These are phyloP conservation scores for Astragalus membranaceus DNA, from an alignment of 306 rosid genomes.

Conservation along the genomic window DNA sequence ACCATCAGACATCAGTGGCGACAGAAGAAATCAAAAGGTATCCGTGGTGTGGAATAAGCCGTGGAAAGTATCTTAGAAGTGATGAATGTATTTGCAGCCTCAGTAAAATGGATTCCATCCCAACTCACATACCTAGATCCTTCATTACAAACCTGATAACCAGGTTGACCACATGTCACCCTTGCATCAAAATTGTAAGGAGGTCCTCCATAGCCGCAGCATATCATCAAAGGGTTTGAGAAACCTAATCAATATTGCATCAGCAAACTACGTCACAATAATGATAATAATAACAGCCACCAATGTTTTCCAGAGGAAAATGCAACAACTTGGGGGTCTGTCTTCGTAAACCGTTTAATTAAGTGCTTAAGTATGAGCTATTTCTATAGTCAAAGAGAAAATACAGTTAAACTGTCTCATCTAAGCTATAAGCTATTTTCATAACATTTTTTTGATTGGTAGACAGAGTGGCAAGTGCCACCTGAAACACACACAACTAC, in stretches of 20 bases:
- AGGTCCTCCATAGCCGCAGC: slow-evolving; percentile 89
- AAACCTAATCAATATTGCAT: slow-evolving; percentile 45
- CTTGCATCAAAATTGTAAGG: slow-evolving; percentile 70
- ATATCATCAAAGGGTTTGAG: slow-evolving; percentile 67
- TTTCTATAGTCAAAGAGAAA: no score
- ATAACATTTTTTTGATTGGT: no score
- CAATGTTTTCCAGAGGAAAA: not conserved
- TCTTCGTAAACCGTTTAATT: no score
- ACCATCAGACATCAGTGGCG: slow-evolving; percentile 29
- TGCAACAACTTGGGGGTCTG: not conserved
- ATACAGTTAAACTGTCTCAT: no score
- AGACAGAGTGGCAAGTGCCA: no score
- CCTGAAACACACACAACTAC: no score
- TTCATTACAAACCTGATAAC: slow-evolving; percentile 58
- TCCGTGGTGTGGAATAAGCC: slow-evolving; percentile 58
- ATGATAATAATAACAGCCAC: not conserved
- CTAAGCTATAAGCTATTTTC: no score
- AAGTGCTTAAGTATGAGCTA: no score
- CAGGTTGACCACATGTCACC: slow-evolving; percentile 74
- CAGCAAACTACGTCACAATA: slow-evolving; percentile 12
- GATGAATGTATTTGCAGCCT: slow-evolving; percentile 63
- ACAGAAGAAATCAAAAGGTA: slow-evolving; percentile 69
- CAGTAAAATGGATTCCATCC: slow-evolving; percentile 82
- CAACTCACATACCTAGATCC: slow-evolving; percentile 54
- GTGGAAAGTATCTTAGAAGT: slow-evolving; percentile 60